Conservation (phyloP, 2,329 filamentous ascomycete species). For the Fusarium camptoceras region DNA sequence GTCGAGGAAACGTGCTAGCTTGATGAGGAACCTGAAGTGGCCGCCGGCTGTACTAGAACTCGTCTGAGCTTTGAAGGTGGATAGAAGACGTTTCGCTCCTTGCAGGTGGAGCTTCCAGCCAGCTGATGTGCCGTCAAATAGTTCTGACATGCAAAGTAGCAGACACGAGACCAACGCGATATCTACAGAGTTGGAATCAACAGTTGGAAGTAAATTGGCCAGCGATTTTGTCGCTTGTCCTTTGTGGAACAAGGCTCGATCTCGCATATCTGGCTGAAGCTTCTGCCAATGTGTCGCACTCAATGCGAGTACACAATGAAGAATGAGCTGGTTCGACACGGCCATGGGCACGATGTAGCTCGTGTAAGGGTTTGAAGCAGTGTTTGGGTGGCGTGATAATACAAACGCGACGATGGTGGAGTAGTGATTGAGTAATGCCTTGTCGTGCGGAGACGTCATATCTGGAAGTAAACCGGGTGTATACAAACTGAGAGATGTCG, state of each 20-base stretch:
- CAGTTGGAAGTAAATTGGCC: not conserved
- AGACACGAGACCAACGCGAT: conserved; percentile 1
- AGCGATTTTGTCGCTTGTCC: conserved; percentile 1
- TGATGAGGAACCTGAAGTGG: conserved; percentile 8
- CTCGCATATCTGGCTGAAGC: conserved; percentile 12
- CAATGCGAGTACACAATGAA: not conserved
- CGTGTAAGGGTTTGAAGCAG: not conserved
- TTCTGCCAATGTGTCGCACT: conserved; percentile 17
- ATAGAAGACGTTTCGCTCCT: conserved; percentile 5
- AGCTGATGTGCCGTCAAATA: conserved; percentile 5
- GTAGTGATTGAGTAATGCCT: conserved; percentile 5
- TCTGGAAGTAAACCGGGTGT: not conserved
- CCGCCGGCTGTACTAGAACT: not conserved
- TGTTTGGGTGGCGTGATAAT: conserved; percentile 3
- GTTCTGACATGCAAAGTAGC: conserved; percentile 1
- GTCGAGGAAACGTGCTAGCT: conserved; percentile 1
- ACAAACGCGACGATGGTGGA: conserved; percentile 5
- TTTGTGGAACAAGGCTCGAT: conserved; percentile 3
- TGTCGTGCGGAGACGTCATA: conserved; percentile 10
- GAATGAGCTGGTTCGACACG: not conserved
- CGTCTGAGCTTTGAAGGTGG: not conserved
- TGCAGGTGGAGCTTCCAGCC: not conserved
- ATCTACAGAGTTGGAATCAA: not conserved
- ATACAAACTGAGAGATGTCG: conserved; percentile 2
- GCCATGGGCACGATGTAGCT: conserved; percentile 13